These are phyloP conservation scores for Termitomyces sp. DNA, from an alignment of 768 basidiomycete species.

Conservation along the genomic window DNA sequence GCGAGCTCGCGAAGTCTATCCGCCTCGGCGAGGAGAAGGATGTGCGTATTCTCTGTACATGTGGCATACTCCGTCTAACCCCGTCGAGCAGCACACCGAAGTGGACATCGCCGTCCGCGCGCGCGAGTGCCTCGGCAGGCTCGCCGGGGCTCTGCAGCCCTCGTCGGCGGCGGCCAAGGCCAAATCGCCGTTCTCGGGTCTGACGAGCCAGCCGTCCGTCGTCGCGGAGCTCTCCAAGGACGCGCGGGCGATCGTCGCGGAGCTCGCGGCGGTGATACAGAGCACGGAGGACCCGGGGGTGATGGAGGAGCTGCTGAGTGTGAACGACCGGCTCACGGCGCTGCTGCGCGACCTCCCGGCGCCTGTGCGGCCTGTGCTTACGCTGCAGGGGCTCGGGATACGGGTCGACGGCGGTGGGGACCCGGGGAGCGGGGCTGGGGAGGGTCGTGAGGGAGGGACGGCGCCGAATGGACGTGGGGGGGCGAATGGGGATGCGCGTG, in stretches of 20 bases:
- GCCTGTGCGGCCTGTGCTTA: conserved; percentile 32
- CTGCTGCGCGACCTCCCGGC: conserved; percentile 45
- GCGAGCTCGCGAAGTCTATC: conserved; percentile 71
- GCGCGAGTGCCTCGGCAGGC: conserved; percentile 31
- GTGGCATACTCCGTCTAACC: neutral
- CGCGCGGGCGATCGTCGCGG: conserved; percentile 46
- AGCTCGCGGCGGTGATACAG: conserved; percentile 50
- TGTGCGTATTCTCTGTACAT: conserved; percentile 20
- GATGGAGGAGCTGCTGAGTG: conserved; percentile 59
- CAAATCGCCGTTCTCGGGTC: conserved; percentile 13
- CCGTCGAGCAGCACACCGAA: conserved; percentile 30
- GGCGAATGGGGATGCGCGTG: conserved; percentile 7
- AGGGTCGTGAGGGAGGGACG: neutral
- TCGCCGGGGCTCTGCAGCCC: conserved; percentile 23
- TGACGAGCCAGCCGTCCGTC: conserved; percentile 9
- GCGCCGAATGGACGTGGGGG: conserved; percentile 1
- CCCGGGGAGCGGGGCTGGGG: neutral
- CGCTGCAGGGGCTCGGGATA: conserved; percentile 41
- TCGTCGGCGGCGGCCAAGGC: neutral
- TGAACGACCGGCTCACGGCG: conserved; percentile 68
- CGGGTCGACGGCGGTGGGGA: conserved; percentile 20
- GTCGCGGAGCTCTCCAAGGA: conserved; percentile 35
- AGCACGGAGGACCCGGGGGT: conserved; percentile 51
- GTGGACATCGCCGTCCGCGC: conserved; percentile 44
- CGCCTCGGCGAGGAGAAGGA: conserved; percentile 52